Conservation (phyloP, 2,329 filamentous ascomycete genomes). For the Niveomyces coronatus region DNA sequence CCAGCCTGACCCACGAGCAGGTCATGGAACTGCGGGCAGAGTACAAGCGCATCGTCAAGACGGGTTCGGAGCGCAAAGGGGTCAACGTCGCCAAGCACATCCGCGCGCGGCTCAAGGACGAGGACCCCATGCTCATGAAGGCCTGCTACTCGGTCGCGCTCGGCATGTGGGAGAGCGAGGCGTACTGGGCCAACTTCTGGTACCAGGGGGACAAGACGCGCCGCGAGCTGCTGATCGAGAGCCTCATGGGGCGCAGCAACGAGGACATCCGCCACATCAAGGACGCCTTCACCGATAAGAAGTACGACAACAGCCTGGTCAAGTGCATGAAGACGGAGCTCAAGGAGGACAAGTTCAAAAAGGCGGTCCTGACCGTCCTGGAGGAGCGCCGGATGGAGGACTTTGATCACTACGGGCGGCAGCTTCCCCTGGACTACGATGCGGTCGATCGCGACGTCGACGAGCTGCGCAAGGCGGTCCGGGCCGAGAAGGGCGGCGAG, state of each 20-base stretch:
- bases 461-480: slow-evolving; percentile 56
- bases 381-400: slow-evolving; percentile 82
- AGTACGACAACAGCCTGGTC: slow-evolving; percentile 71
- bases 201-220: slow-evolving; percentile 81
- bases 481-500: slow-evolving; percentile 73
- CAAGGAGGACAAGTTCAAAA: slow-evolving; percentile 92
- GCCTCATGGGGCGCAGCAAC: slow-evolving; percentile 82
- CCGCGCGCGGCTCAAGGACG: slow-evolving; percentile 63
- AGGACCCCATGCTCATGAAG: slow-evolving; percentile 72
- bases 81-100: slow-evolving; percentile 84
- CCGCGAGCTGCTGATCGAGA: slow-evolving; percentile 84
- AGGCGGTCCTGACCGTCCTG: slow-evolving; percentile 71
- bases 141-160: slow-evolving; percentile 83
- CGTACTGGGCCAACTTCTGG: slow-evolving; percentile 98
- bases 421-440: slow-evolving; percentile 44
- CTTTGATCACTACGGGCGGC: slow-evolving; percentile 51
- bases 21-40: slow-evolving; percentile 76
- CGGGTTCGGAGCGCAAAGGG: slow-evolving; percentile 59
- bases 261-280: slow-evolving; percentile 83
- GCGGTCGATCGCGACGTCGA: slow-evolving; percentile 63
- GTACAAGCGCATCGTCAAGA: slow-evolving; percentile 85
- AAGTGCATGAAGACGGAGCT: slow-evolving; percentile 88
- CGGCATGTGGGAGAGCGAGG: slow-evolving; percentile 84
- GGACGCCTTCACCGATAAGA: slow-evolving; percentile 79
- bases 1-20: slow-evolving; percentile 75